phyloP scores from a whole-genome alignment of 495 filamentous ascomycete genomes.

The Penicillium waksmanii region DNA sequence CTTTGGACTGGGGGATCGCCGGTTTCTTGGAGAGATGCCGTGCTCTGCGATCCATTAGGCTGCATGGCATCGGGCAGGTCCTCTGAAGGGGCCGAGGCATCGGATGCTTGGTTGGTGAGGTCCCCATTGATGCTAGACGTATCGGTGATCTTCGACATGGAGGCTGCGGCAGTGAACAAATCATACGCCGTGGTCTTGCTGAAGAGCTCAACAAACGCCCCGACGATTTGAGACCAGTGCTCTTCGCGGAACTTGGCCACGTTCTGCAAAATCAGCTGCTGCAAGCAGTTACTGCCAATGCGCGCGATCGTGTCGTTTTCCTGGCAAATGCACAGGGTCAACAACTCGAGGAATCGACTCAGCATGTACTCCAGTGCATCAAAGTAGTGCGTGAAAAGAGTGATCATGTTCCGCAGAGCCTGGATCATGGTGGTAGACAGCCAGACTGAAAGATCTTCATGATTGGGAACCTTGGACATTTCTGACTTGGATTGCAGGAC shows the following conservation, averaged over 20 bases:
- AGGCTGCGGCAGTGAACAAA: conserved; percentile 83
- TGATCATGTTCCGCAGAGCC: conserved; percentile 96
- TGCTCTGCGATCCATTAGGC: conserved; percentile 59
- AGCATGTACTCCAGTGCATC: conserved; percentile 95
- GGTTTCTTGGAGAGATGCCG: conserved; percentile 42
- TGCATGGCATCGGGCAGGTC: conserved; percentile 58
- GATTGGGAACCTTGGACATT: conserved; percentile 89
- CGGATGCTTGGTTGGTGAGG: conserved; percentile 28
- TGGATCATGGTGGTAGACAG: conserved; percentile 99
- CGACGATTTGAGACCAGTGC: conserved; percentile 94
- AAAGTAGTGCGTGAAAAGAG: conserved; percentile 97
- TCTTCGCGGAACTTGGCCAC: conserved; percentile 83
- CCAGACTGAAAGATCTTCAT: conserved; percentile 98
- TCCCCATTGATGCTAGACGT: conserved; percentile 35
- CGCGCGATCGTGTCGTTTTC: conserved; percentile 98
- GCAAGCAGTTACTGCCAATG: conserved; percentile 96
- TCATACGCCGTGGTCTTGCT: conserved; percentile 91
- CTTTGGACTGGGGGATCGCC: conserved; percentile 44
- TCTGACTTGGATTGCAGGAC: conserved; percentile 94
- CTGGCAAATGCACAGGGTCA: conserved; percentile 96
- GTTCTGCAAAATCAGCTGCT: conserved; percentile 94
- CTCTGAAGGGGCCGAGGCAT: conserved; percentile 22
- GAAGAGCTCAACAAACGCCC: conserved; percentile 93
- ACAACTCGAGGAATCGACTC: conserved; percentile 87
- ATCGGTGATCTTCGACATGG: conserved; percentile 45